A percentile compares a stretch with the other conserved stretches of the same genome.
Evolutionary conservation across 2,329 filamentous ascomycete species (phyloP).

Genomic region (Cordyceps sp.): DNA sequence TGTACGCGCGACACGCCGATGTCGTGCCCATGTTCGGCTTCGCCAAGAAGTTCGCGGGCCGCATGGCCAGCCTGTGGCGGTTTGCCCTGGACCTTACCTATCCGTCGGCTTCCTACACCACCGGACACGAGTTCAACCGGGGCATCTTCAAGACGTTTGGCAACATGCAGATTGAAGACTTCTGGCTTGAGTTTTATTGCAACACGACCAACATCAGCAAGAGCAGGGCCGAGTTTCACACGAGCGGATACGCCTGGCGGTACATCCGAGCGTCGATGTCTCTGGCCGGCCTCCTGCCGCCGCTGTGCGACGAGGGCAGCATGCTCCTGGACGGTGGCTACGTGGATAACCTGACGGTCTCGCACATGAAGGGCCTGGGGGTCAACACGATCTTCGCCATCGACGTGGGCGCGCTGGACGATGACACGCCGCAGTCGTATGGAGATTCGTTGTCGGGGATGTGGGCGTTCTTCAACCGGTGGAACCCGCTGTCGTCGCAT

Average conservation of each 20-base stretch:
- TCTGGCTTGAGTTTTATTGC: conserved; percentile 98
- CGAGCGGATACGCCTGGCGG: conserved; percentile 91
- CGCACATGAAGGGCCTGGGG: conserved; percentile 90
- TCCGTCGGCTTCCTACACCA: conserved; percentile 91
- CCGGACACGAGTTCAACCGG: conserved; percentile 95
- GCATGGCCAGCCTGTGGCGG: conserved; percentile 99
- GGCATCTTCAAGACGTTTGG: conserved; percentile 98
- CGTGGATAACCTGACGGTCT: conserved; percentile 90
- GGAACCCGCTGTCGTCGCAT: conserved; percentile 83
- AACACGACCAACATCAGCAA: conserved; percentile 99
- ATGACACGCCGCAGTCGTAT: conserved; percentile 79
- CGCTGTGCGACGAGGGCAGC: conserved; percentile 88
- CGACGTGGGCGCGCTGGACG: conserved; percentile 84
- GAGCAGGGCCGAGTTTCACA: conserved; percentile 81
- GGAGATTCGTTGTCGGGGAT: conserved; percentile 89
- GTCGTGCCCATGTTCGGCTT: conserved; percentile 93
- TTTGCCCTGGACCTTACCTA: conserved; percentile 94
- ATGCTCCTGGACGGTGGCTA: conserved; percentile 96
- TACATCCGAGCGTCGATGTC: conserved; percentile 97
- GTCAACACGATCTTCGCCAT: conserved; percentile 91
- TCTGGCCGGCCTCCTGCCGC: conserved; percentile 77
- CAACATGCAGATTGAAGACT: conserved; percentile 94
- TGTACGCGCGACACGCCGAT: conserved; percentile 93
- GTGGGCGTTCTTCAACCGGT: conserved; percentile 89
- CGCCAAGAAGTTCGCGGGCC: conserved; percentile 90